phyloP scores from a whole-genome alignment of 2,329 filamentous ascomycete species.

The Pyricularia pennisetigena region DNA sequence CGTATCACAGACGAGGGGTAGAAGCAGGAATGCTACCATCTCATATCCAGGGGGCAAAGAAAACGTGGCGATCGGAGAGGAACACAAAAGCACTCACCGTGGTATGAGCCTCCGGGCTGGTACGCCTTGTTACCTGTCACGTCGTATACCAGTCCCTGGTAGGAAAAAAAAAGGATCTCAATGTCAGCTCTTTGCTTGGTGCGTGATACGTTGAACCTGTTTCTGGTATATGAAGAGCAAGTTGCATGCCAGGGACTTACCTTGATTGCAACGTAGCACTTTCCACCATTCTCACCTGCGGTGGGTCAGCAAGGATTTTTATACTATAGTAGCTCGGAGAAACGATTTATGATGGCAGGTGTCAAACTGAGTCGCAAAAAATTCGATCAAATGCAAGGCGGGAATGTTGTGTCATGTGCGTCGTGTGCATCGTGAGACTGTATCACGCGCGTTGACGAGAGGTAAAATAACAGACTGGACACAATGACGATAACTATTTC shows the following conservation, averaged over 20 bases:
- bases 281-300: conserved; percentile 53
- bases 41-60: background rate
- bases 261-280: conserved; percentile 63
- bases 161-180: background rate
- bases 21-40: background rate
- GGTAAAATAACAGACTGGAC: background rate
- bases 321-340: background rate
- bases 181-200: background rate
- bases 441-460: background rate
- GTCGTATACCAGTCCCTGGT: conserved; percentile 83
- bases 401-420: background rate
- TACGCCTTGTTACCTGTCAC: conserved; percentile 87
- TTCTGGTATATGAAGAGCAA: background rate
- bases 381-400: background rate
- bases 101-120: conserved; percentile 70
- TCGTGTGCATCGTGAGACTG: background rate
- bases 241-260: conserved; percentile 20
- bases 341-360: background rate
- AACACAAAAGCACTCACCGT: conserved; percentile 47
- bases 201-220: background rate
- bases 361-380: background rate
- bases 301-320: background rate
- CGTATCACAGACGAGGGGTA: background rate
- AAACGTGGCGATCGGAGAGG: background rate
- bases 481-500: background rate